These are phyloP conservation scores for Penicillium sp. DNA, from an alignment of 2,329 filamentous ascomycete species.

Conservation along the genomic window DNA sequence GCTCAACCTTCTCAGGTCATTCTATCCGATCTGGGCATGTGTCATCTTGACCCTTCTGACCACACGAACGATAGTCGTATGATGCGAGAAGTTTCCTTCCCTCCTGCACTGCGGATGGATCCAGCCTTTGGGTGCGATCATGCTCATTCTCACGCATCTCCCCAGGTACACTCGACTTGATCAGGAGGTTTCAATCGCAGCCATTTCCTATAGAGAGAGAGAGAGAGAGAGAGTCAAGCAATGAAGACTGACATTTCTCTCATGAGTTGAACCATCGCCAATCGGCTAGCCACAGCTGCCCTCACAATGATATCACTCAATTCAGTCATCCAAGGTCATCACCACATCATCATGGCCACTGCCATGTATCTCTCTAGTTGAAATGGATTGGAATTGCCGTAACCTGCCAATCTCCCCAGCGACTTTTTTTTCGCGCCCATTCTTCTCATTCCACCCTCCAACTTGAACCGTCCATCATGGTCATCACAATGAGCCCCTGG, in stretches of 20 bases:
- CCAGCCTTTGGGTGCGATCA: neutral
- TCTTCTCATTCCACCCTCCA: neutral
- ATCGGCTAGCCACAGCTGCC: slow-evolving; percentile 7
- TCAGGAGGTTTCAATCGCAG: neutral
- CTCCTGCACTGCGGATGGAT: neutral
- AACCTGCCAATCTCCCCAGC: neutral
- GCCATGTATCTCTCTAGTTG: neutral
- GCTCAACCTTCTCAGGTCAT: neutral
- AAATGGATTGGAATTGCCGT: neutral
- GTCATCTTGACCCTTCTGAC: neutral
- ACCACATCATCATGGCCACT: slow-evolving; percentile 11
- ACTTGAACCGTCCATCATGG: slow-evolving; percentile 16
- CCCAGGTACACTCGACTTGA: neutral
- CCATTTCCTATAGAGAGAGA: neutral
- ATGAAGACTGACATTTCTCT: neutral
- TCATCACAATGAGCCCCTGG: slow-evolving; percentile 19
- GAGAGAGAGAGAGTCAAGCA: neutral
- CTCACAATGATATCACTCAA: slow-evolving; percentile 21
- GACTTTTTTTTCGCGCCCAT: neutral
- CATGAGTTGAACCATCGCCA: neutral
- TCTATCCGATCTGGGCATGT: too few species aligned
- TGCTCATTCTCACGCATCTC: neutral
- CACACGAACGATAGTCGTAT: neutral
- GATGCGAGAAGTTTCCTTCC: neutral
- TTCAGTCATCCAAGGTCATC: slow-evolving; percentile 11